Base-by-base conservation (phyloP, 177 flowering plant species). In the Vitis hybrid region DNA sequence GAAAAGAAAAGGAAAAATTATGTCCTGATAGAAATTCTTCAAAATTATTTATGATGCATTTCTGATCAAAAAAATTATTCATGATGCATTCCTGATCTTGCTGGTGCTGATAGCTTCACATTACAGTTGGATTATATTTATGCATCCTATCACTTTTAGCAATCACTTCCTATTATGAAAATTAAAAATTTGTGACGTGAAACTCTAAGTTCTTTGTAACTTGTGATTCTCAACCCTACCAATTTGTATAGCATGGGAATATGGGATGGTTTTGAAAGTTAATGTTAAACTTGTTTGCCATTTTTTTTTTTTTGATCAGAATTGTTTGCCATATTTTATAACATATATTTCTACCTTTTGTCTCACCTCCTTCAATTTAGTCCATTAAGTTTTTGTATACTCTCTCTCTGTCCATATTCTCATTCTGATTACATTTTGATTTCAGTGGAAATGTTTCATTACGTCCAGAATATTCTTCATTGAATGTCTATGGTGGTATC, bases 401-500 rank as follows among this genome's bases (percentile, higher is more conserved):
- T 38, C 20, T 53, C 6, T 68, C 24, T 22, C 20, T 31, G 0
- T 65, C 15, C 17, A 18, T 52, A 22, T 70, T 38, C 64, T 75
- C 64, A 70, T 19, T 51, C 31, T 67, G 68, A 38, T 68, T 74
- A 28, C 20, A 24, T 73, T 53, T 76, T 67, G 44, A 78, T 72
- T 85, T 28, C 92, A 95, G 98, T 82, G 98, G 98, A 78, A 89
- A 75, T 82, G 64, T 92, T 68, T 88, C 97, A 13, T 74, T 89
- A 83, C 73, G 66, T 58, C 85, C 85, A 50, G 89, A 80, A 62
- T 20, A 71, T 66, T 62, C 77, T 64, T 73, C 80, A 20, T 67
- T 88, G 1, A 71, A 78, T 82, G 84, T 92, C 57, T 72, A 62
- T 64, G 98, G 98, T 63, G 98, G 98, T 64, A 90, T 95, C 72